Evolutionary conservation across 768 basidiomycete genomes (phyloP).

Genomic region (Mycena filopes): DNA sequence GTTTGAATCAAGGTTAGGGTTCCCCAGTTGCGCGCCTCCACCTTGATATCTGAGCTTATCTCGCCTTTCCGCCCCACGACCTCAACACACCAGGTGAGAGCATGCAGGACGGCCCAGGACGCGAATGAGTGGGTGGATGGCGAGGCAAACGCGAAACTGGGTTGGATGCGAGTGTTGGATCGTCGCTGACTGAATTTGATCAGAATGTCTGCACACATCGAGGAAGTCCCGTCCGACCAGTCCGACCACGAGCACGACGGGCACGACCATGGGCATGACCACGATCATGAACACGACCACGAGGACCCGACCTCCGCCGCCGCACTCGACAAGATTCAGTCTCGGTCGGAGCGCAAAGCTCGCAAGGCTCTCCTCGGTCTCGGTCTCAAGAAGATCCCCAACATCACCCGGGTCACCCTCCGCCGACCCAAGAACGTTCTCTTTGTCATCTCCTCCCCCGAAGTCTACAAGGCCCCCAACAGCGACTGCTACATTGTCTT

Average conservation of each 20-base stretch:
- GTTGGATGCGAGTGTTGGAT: background rate
- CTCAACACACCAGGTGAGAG: constrained; percentile 12
- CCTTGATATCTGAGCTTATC: too few relatives aligned
- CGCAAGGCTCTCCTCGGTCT: constrained; percentile 92
- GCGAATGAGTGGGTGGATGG: background rate
- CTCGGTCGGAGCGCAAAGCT: constrained; percentile 93
- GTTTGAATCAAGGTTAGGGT: too few relatives aligned
- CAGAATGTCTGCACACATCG: constrained; percentile 84
- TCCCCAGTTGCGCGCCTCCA: too few relatives aligned
- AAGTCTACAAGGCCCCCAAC: constrained; percentile 97
- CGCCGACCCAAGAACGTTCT: constrained; percentile 96
- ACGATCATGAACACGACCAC: constrained; percentile 69
- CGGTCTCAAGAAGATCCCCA: constrained; percentile 92
- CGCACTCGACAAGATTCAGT: constrained; percentile 93
- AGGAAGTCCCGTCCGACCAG: constrained; percentile 86
- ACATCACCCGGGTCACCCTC: constrained; percentile 95
- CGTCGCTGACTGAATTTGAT: constrained; percentile 12
- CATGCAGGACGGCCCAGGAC: background rate
- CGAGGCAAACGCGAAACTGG: background rate
- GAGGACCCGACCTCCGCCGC: constrained; percentile 88
- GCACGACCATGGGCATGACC: constrained; percentile 51
- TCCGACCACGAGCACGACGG: constrained; percentile 74
- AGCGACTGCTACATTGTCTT: constrained; percentile 99
- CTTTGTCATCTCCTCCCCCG: constrained; percentile 92
- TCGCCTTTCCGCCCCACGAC: too few relatives aligned